A percentile compares a stretch with the other conserved stretches of the same genome.
These are phyloP conservation scores for Boechera stricta DNA, from an alignment of 345 rosid species.

Conservation along the genomic window DNA sequence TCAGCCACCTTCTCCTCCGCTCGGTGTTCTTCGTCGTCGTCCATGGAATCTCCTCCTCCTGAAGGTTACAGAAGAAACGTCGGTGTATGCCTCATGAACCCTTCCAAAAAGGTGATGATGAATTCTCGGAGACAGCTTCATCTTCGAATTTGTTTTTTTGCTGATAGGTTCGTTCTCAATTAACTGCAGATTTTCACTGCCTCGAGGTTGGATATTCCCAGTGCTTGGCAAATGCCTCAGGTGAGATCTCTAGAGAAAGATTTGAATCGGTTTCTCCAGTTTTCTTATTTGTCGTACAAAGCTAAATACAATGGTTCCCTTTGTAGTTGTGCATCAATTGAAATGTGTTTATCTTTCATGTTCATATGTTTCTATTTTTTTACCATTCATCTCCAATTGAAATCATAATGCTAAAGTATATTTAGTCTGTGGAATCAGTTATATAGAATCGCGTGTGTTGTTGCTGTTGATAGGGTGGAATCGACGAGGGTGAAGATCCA, in stretches of 20 bases:
- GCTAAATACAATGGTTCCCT: no score
- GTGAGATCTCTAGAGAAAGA: slow-evolving; percentile 38
- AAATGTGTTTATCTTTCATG: no score
- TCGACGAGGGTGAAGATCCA: slow-evolving; percentile 91
- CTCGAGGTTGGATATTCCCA: slow-evolving; percentile 82
- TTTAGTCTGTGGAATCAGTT: neutral
- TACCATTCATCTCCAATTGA: neutral
- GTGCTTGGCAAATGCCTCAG: slow-evolving; percentile 99
- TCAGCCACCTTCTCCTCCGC: slow-evolving; percentile 21
- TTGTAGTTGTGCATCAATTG: no score
- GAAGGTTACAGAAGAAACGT: slow-evolving; percentile 91
- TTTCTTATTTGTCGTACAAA: no score
- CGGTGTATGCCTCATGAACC: slow-evolving; percentile 84
- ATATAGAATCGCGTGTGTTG: neutral
- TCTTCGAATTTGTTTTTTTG: neutral
- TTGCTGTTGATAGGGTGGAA: slow-evolving; percentile 69
- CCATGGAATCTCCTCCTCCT: slow-evolving; percentile 93
- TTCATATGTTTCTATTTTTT: no score
- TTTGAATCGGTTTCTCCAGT: slow-evolving; percentile 1
- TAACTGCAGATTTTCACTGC: slow-evolving; percentile 77
- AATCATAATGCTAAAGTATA: no score
- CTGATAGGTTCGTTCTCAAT: neutral
- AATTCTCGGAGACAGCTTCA: neutral
- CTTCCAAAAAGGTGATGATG: slow-evolving; percentile 71
- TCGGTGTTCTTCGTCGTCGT: slow-evolving; percentile 45